Evolutionary conservation across 2,329 filamentous ascomycete species (phyloP).

Genomic region (Colletotrichum tabaci): DNA sequence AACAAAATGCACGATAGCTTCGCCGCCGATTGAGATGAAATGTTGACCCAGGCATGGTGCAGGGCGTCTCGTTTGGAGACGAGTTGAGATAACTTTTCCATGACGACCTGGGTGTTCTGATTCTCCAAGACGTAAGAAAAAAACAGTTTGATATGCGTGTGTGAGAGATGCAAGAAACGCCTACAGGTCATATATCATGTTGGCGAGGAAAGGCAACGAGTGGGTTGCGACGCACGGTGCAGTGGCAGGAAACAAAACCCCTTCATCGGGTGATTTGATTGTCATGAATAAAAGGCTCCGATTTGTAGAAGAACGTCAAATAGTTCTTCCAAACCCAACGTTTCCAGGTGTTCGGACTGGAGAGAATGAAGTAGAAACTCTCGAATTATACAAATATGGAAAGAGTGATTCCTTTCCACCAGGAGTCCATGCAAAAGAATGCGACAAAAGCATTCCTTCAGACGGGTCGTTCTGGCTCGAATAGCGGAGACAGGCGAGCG

Average conservation of each 20-base stretch:
- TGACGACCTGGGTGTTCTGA: neutral
- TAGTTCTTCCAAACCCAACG: too few relatives aligned
- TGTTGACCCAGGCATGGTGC: neutral
- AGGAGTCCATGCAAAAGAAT: too few relatives aligned
- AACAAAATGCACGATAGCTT: neutral
- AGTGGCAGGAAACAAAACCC: neutral
- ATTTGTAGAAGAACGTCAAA: neutral
- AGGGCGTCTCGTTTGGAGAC: neutral
- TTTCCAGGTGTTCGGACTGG: too few relatives aligned
- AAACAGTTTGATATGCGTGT: neutral
- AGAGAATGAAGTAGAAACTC: too few relatives aligned
- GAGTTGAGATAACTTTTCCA: neutral
- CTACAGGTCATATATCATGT: neutral
- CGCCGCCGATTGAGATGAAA: constrained; percentile 12
- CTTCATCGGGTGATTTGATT: neutral
- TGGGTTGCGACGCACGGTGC: neutral
- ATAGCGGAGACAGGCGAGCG: neutral
- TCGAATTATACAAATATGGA: too few relatives aligned
- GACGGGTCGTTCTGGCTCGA: neutral
- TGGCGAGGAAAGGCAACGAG: neutral
- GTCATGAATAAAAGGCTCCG: constrained; percentile 1
- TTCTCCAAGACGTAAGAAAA: neutral
- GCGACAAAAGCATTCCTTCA: neutral
- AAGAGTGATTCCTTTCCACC: too few relatives aligned
- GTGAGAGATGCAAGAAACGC: neutral